These are phyloP conservation scores for Coniella lustricola DNA, from an alignment of 2,329 filamentous ascomycete species.

Conservation along the genomic window DNA sequence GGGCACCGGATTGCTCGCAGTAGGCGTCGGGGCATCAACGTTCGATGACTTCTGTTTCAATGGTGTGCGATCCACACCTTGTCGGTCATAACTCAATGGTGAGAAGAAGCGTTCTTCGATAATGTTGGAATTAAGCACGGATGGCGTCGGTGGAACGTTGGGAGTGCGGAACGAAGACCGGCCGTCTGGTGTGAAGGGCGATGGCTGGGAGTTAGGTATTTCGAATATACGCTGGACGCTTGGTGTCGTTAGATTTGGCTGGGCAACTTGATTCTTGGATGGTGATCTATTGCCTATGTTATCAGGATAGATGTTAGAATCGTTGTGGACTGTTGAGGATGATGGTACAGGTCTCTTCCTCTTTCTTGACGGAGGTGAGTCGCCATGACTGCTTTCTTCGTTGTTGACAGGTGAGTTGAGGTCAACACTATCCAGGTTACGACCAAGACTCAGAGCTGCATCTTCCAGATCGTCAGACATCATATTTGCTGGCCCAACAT, in stretches of 20 bases:
- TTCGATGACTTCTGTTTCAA: slow-evolving; percentile 31
- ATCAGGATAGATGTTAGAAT: background rate
- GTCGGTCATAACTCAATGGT: slow-evolving; percentile 8
- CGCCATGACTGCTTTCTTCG: background rate
- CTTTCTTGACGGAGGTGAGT: slow-evolving; percentile 1
- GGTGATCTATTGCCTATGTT: background rate
- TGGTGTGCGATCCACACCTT: slow-evolving; percentile 27
- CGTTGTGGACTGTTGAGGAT: background rate
- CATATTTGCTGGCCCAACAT: slow-evolving; percentile 15
- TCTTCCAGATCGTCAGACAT: slow-evolving; percentile 21
- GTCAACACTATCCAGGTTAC: background rate
- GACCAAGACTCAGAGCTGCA: slow-evolving; percentile 15
- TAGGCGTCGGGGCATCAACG: slow-evolving; percentile 19
- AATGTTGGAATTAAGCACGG: slow-evolving; percentile 4
- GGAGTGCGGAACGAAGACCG: too few relatives aligned
- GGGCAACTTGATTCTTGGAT: slow-evolving; percentile 16
- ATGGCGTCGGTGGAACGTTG: too few relatives aligned
- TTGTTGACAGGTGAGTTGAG: too few relatives aligned
- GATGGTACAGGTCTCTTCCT: slow-evolving; percentile 2
- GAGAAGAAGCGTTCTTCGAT: slow-evolving; percentile 29
- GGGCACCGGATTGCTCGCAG: slow-evolving; percentile 15
- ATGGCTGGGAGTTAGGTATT: slow-evolving; percentile 39
- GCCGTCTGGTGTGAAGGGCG: slow-evolving; percentile 27
- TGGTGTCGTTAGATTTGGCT: slow-evolving; percentile 36
- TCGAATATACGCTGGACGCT: slow-evolving; percentile 22